A percentile compares a stretch with the other conserved stretches of the same genome.
Evolutionary conservation across 768 basidiomycete species (phyloP).

Genomic region (Tephrocybe sp.): DNA sequence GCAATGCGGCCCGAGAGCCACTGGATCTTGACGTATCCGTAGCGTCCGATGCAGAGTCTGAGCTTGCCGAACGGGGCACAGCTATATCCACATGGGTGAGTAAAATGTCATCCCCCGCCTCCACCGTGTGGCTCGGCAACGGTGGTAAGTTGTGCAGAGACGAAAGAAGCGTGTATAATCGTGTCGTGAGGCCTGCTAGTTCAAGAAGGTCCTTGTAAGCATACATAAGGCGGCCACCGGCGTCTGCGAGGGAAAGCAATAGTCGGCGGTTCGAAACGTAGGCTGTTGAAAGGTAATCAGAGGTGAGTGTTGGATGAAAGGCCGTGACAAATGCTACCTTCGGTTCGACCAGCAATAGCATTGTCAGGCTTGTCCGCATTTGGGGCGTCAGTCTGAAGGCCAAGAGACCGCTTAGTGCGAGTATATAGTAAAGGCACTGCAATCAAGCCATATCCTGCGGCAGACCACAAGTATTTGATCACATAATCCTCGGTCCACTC

Average conservation of each 20-base stretch:
- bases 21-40: background rate
- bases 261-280: slow-evolving; percentile 94
- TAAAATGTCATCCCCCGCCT: slow-evolving; percentile 49
- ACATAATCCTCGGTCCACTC: slow-evolving; percentile 98
- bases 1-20: slow-evolving; percentile 28
- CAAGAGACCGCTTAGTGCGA: slow-evolving; percentile 41
- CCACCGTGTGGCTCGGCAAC: slow-evolving; percentile 38
- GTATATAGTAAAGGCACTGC: slow-evolving; percentile 87
- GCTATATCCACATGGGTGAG: slow-evolving; percentile 70
- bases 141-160: slow-evolving; percentile 75
- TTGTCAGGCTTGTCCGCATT: slow-evolving; percentile 27
- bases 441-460: slow-evolving; percentile 88
- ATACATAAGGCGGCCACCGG: slow-evolving; percentile 94
- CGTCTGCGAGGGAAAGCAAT: slow-evolving; percentile 92
- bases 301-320: background rate
- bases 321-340: slow-evolving; percentile 37
- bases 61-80: slow-evolving; percentile 41
- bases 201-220: slow-evolving; percentile 95
- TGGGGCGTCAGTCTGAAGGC: slow-evolving; percentile 23
- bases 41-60: slow-evolving; percentile 3
- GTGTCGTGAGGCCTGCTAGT: slow-evolving; percentile 90
- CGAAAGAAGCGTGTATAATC: slow-evolving; percentile 86
- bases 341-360: slow-evolving; percentile 47
- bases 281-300: slow-evolving; percentile 27
- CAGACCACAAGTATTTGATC: slow-evolving; percentile 96